Percentiles rank a stretch among this genome's conserved stretches.
Conservation (phyloP, 306 rosid genomes). For the Fagus sylvatica region DNA sequence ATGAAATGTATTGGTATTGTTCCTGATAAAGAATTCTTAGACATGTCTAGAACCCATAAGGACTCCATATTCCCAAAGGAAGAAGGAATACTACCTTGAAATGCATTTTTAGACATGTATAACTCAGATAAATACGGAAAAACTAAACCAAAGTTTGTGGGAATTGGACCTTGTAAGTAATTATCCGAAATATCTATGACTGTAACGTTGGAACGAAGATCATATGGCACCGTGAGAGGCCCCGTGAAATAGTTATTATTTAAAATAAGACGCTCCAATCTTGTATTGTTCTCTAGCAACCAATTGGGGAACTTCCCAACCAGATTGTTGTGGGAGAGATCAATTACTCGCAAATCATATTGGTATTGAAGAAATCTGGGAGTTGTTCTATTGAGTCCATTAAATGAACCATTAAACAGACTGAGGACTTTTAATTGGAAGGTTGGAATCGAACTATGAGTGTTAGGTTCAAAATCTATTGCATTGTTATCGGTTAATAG, state of each 20-base stretch:
- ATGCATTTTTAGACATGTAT: background rate
- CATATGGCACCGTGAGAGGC: background rate
- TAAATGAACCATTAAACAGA: too few species aligned
- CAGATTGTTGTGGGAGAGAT: background rate
- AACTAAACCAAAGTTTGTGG: background rate
- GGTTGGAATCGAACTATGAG: too few species aligned
- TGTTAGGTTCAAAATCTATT: too few species aligned
- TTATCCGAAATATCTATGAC: background rate
- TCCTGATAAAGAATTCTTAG: background rate
- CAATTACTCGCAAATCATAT: background rate
- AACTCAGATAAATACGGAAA: background rate
- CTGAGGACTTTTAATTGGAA: too few species aligned
- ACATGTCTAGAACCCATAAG: accelerated
- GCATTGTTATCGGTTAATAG: background rate
- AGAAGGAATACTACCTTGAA: background rate
- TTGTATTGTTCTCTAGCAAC: constrained; percentile 3
- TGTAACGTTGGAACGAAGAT: background rate
- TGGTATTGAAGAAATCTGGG: background rate
- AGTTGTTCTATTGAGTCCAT: background rate
- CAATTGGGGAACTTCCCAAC: background rate
- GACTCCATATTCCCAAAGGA: background rate
- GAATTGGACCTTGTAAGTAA: background rate
- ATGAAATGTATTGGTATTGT: background rate
- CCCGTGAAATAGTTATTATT: background rate
- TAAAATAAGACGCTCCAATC: background rate